Evolutionary conservation across 345 rosid species (phyloP), one percentile per base, ranked within the genome.

Genomic region (Aquilaria yunnanensis): DNA sequence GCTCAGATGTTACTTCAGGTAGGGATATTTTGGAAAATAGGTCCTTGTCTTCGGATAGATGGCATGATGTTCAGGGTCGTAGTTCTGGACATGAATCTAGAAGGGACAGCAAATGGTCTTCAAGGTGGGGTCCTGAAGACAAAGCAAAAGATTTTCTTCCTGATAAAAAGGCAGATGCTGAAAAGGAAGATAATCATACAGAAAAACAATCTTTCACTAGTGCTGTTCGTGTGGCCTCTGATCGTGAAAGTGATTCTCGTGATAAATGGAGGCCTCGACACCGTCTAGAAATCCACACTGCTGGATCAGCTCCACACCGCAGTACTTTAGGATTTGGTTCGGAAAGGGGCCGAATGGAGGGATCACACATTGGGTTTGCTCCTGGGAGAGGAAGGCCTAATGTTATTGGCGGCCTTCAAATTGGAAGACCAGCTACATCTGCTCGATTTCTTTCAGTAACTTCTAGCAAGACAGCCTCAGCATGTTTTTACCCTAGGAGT

Each of bases 261-360:
- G 99, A 90, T 66, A 94, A 86, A 72, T 94, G 99, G 99, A 85
- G 99, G 81, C 99, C 99, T 57, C 88, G 94, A 33, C 95, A 87
- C 72, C 79, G 90, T 71, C 77, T 89, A 84, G 98, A 92, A 68
- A 68, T 65, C 64, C 86, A 85, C 73, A 70, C 84, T 53, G 74
- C 77, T 63, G 82, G 78, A 47, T 74, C 88, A 1, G 59, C 74
- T 78, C 68, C 96, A 54, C 76, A 77, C 56, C 88, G 92, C 1
- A 78, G 86, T 77, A 92, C 98, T 30, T 95, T 93, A 63, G 96
- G 98, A 60, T 89, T 85, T 86, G 94, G 95, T 33, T 74, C 60
- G 2, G 92, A 83, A 59, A 81, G 75, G 68, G 92, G 86, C 51
- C 80, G 85, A 59, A 65, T 65, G 10, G 96, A 86, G 70, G 82